Percentiles rank a stretch among this genome's conserved stretches.
Conservation (phyloP, 2,329 filamentous ascomycete species). For the Pseudogymnoascus sp. region DNA sequence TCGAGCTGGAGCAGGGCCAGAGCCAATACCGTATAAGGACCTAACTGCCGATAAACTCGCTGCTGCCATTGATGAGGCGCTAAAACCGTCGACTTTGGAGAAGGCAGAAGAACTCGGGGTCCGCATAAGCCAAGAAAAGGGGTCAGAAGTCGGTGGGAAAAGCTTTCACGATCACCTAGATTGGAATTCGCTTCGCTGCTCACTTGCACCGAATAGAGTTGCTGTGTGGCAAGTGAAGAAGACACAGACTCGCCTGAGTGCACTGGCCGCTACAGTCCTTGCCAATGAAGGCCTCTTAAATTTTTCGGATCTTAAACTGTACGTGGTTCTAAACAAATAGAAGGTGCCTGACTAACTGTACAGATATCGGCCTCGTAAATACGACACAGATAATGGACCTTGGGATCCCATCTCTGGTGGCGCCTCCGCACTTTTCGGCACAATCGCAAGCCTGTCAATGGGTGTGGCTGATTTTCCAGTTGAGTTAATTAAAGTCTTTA, state of each 20-base stretch:
- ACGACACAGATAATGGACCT: slow-evolving; percentile 70
- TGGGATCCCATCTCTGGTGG: slow-evolving; percentile 73
- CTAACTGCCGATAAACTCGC: slow-evolving; percentile 60
- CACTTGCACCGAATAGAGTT: slow-evolving; percentile 56
- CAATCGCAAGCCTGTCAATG: slow-evolving; percentile 73
- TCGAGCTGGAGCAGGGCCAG: slow-evolving; percentile 63
- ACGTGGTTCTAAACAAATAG: slow-evolving; percentile 28
- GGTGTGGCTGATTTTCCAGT: slow-evolving; percentile 68
- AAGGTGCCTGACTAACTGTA: slow-evolving; percentile 27
- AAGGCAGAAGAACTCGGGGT: slow-evolving; percentile 45
- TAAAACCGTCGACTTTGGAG: slow-evolving; percentile 51
- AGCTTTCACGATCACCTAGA: slow-evolving; percentile 67
- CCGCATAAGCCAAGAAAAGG: slow-evolving; percentile 59
- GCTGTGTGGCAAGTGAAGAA: slow-evolving; percentile 70
- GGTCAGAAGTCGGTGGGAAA: slow-evolving; percentile 54
- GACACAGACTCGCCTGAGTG: slow-evolving; percentile 60
- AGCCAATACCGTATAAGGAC: slow-evolving; percentile 61
- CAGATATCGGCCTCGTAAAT: slow-evolving; percentile 53
- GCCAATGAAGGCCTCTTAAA: slow-evolving; percentile 57
- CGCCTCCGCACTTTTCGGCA: slow-evolving; percentile 70
- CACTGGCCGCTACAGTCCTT: slow-evolving; percentile 64
- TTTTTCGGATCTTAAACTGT: slow-evolving; percentile 68
- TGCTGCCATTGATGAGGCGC: slow-evolving; percentile 52
- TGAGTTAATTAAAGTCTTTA: slow-evolving; percentile 42
- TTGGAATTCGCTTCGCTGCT: slow-evolving; percentile 60